Percentiles rank a stretch among this genome's conserved stretches.
Evolutionary conservation across 2,329 filamentous ascomycete genomes (phyloP).

Genomic region (Clonostachys solani): DNA sequence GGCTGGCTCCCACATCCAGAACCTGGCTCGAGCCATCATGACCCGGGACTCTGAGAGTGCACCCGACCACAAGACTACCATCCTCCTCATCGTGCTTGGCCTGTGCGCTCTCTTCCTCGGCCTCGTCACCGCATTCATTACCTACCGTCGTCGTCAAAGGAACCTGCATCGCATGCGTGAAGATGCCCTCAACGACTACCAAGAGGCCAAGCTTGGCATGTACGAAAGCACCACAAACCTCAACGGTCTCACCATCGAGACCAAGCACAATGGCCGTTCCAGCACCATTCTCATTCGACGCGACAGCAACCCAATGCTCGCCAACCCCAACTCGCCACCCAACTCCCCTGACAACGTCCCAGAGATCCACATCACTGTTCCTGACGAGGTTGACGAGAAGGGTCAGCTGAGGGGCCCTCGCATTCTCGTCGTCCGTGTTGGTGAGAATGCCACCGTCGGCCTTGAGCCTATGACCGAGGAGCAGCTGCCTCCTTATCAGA

Average conservation of each 20-base stretch:
- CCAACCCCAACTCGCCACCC: slow-evolving; percentile 71
- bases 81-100: slow-evolving; percentile 75
- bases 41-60: slow-evolving; percentile 31
- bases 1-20: neutral
- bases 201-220: slow-evolving; percentile 46
- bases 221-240: slow-evolving; percentile 42
- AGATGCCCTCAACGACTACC: slow-evolving; percentile 65
- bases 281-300: slow-evolving; percentile 77
- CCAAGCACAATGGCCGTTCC: slow-evolving; percentile 49
- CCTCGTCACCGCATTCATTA: slow-evolving; percentile 63
- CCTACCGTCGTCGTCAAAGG: slow-evolving; percentile 53
- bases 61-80: slow-evolving; percentile 63
- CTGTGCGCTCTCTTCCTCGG: slow-evolving; percentile 70
- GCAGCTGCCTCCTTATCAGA: slow-evolving; percentile 83
- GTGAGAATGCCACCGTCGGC: slow-evolving; percentile 79
- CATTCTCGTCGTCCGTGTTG: slow-evolving; percentile 87
- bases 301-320: slow-evolving; percentile 71
- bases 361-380: slow-evolving; percentile 97
- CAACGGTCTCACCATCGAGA: slow-evolving; percentile 54
- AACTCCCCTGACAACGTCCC: slow-evolving; percentile 79
- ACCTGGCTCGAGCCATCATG: slow-evolving; percentile 1
- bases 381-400: slow-evolving; percentile 84
- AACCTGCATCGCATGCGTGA: slow-evolving; percentile 37
- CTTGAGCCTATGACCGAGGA: slow-evolving; percentile 82
- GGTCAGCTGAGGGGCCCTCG: slow-evolving; percentile 80